phyloP scores from a whole-genome alignment of 768 basidiomycete genomes.

The Saitozyma sp. region DNA sequence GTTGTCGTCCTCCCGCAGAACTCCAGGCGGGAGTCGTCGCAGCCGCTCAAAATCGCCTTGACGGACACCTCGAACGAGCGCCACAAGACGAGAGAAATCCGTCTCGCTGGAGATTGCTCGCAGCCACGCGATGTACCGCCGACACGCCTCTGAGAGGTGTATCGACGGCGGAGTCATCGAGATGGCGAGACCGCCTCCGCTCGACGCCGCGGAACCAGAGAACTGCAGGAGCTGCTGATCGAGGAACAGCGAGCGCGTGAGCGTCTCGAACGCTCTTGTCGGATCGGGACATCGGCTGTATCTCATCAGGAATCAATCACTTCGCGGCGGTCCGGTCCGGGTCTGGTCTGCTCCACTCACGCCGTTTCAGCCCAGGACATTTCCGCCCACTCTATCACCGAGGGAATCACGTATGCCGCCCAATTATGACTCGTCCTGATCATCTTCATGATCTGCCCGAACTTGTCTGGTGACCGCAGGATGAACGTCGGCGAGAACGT shows the following conservation, averaged over 20 bases:
- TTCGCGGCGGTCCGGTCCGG: neutral
- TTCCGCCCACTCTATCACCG: slow-evolving; percentile 24
- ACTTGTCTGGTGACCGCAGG: slow-evolving; percentile 23
- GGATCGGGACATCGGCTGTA: slow-evolving; percentile 34
- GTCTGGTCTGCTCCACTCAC: slow-evolving; percentile 7
- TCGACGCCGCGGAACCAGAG: slow-evolving; percentile 17
- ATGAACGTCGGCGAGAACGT: slow-evolving; percentile 40
- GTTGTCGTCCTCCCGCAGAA: neutral
- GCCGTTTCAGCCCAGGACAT: slow-evolving; percentile 15
- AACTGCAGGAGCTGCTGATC: slow-evolving; percentile 21
- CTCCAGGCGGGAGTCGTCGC: neutral
- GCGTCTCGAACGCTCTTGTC: slow-evolving; percentile 20
- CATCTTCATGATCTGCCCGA: slow-evolving; percentile 23
- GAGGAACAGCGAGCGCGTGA: slow-evolving; percentile 20
- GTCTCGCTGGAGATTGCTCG: slow-evolving; percentile 1
- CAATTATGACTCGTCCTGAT: slow-evolving; percentile 19
- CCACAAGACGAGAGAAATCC: slow-evolving; percentile 16
- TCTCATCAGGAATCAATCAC: neutral
- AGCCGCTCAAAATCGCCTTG: slow-evolving; percentile 4
- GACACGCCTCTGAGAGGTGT: slow-evolving; percentile 16
- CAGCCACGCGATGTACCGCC: slow-evolving; percentile 25
- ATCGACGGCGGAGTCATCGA: slow-evolving; percentile 26
- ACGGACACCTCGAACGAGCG: slow-evolving; percentile 12
- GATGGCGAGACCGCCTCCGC: slow-evolving; percentile 35
- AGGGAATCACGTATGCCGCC: slow-evolving; percentile 33